Conservation (phyloP, 805 yeast species). For the Naumovozyma dairenensis region DNA sequence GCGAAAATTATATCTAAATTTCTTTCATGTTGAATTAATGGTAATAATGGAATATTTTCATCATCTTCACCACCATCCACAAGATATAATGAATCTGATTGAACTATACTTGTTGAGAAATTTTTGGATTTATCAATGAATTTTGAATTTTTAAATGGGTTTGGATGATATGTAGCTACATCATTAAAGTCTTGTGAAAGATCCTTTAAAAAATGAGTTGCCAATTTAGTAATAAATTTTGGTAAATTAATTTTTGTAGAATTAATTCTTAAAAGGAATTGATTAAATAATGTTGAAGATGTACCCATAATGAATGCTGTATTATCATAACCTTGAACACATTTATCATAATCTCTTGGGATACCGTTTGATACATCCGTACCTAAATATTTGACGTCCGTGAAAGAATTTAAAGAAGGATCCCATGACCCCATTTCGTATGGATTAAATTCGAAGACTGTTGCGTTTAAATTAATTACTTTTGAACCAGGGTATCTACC, state of each 20-base stretch:
- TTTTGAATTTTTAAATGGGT: slow-evolving; percentile 50
- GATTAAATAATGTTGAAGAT: slow-evolving; percentile 73
- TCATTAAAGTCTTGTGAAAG: slow-evolving; percentile 47
- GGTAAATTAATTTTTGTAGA: slow-evolving; percentile 34
- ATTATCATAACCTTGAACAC: slow-evolving; percentile 68
- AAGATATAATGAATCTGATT: slow-evolving; percentile 38
- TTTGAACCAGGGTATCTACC: slow-evolving; percentile 55
- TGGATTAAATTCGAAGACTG: slow-evolving; percentile 57
- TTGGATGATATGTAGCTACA: slow-evolving; percentile 61
- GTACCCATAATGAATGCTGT: slow-evolving; percentile 78
- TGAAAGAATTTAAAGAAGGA: slow-evolving; percentile 55
- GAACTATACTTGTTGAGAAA: slow-evolving; percentile 31
- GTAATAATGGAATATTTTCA: slow-evolving; percentile 55
- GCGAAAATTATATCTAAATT: slow-evolving; percentile 58
- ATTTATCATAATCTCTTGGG: slow-evolving; percentile 39
- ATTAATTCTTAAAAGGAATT: slow-evolving; percentile 49
- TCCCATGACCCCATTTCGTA: slow-evolving; percentile 86
- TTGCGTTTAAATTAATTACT: slow-evolving; percentile 56
- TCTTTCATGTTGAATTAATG: slow-evolving; percentile 51
- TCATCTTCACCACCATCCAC: slow-evolving; percentile 70
- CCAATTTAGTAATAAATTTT: slow-evolving; percentile 39
- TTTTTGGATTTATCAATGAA: slow-evolving; percentile 27
- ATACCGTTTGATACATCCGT: slow-evolving; percentile 52
- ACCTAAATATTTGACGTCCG: slow-evolving; percentile 62
- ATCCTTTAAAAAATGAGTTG: slow-evolving; percentile 35